A percentile compares a stretch with the other conserved stretches of the same genome.
phyloP scores from a whole-genome alignment of 805 yeast species.

The Saccharomycopsis fermentans region DNA sequence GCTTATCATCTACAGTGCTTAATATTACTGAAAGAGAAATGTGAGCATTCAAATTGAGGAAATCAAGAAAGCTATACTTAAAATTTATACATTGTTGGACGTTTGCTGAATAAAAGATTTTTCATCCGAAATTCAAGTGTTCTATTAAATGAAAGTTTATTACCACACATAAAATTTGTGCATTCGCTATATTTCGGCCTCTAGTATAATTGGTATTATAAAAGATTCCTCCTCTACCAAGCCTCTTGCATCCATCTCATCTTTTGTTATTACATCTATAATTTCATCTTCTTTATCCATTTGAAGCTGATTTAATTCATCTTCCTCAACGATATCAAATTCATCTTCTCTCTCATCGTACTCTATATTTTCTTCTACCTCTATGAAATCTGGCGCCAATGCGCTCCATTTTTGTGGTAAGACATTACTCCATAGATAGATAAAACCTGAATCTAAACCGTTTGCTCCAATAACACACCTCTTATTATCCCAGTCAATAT shows the following conservation, averaged over 20 bases:
- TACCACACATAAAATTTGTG: no score
- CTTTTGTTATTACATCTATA: constrained; percentile 60
- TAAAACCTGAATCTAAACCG: constrained; percentile 75
- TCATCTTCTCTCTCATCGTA: constrained; percentile 87
- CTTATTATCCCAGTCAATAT: constrained; percentile 77
- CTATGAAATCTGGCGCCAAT: constrained; percentile 91
- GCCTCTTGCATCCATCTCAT: constrained; percentile 63
- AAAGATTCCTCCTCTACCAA: constrained; percentile 46
- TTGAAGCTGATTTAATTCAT: constrained; percentile 48
- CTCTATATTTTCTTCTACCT: constrained; percentile 82
- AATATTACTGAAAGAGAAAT: no score
- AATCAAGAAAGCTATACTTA: no score
- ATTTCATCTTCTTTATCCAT: constrained; percentile 53
- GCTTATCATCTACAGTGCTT: no score
- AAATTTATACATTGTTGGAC: no score
- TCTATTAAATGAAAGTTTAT: no score
- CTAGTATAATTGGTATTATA: constrained; percentile 39
- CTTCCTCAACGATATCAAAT: constrained; percentile 71
- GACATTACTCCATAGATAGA: constrained; percentile 72
- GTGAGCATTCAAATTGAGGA: no score
- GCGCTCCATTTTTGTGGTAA: constrained; percentile 95
- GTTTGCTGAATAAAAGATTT: no score
- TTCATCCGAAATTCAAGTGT: no score
- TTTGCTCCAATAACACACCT: constrained; percentile 70
- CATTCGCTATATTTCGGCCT: constrained; percentile 20